Percentiles rank a stretch among this genome's conserved stretches.
These are phyloP conservation scores for Elsinoe arachidis DNA, from an alignment of 2,329 filamentous ascomycete genomes.

Conservation along the genomic window DNA sequence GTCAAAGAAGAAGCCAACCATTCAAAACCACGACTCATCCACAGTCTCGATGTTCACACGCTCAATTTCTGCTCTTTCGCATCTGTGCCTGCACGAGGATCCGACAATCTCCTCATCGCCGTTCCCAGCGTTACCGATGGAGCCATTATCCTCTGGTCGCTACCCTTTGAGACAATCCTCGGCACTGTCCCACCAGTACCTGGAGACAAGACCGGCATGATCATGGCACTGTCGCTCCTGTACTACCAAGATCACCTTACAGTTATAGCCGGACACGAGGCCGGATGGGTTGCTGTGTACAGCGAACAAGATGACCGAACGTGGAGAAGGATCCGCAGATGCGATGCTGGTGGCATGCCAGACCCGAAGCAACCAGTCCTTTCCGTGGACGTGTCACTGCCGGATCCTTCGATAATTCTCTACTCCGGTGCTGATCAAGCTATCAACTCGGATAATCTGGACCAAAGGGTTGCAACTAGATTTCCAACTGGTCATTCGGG, in stretches of 20 bases:
- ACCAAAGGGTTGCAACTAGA: conserved; percentile 21
- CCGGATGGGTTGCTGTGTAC: conserved; percentile 57
- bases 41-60: conserved; percentile 78
- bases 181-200: conserved; percentile 47
- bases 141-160: conserved; percentile 69
- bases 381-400: conserved; percentile 43
- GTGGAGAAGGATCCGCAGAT: background rate
- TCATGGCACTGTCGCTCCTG: conserved; percentile 66
- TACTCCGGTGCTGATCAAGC: conserved; percentile 77
- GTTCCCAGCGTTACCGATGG: conserved; percentile 53
- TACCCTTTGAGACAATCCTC: conserved; percentile 65
- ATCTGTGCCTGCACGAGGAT: background rate
- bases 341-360: conserved; percentile 23
- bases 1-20: conserved; percentile 49
- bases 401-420: conserved; percentile 51
- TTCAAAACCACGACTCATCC: conserved; percentile 72
- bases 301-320: conserved; percentile 23
- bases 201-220: conserved; percentile 57
- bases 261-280: conserved; percentile 74
- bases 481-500: conserved; percentile 77
- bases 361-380: conserved; percentile 66
- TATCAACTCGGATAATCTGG: conserved; percentile 66
- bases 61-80: conserved; percentile 91
- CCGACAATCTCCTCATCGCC: conserved; percentile 53
- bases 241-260: conserved; percentile 42